Evolutionary conservation across 805 yeast genomes (phyloP), one percentile per base, ranked within the genome.

Genomic region (Starmera quercuum): DNA sequence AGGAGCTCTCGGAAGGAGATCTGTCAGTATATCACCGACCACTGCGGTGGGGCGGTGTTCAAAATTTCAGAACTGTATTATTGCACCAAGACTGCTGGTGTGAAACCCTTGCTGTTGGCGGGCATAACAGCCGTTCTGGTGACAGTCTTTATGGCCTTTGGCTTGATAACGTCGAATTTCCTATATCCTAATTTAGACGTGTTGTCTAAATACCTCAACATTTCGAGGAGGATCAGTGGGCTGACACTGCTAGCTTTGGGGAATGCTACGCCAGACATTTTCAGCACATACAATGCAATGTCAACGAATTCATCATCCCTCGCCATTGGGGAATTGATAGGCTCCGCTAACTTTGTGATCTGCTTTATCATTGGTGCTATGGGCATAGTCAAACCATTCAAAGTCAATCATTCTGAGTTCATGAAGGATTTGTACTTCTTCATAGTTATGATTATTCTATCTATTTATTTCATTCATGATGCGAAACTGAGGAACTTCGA

Each of bases 271-370:
- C 95, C 97, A 0, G 98, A 90, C 54, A 75, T 90, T 4, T 71
- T 87, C 24, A 73, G 90, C 30, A 86, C 95, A 0, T 84, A 77
- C 52, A 78, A 80, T 31, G 95, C 97, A 4, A 72, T 92, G 75
- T 66, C 69, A 10, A 59, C 75, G 2, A 78, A 74, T n/a, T 73
- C 84, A 2, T 75, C 81, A 0, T 71, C 85, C 1, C 61, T 90
- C 51, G 97, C 97, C 0, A 59, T 90, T 6, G 92, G 96, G 1
- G 97, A 88, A 53, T 63, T 90, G n/a, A 58, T 87, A 21, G 97
- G 98, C 1, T 92, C 96, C 2, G 83, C 94, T 0, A 73, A 83
- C 29, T 87, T 92, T 49, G 75, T 88, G 13, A 68, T 83, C 3
- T 75, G 90, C 2, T 80, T 85, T 10, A 83, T 90, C 0, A 66